A percentile compares a stretch with the other conserved stretches of the same genome.
Evolutionary conservation across 768 basidiomycete species (phyloP).

Genomic region (Terana coerulea): DNA sequence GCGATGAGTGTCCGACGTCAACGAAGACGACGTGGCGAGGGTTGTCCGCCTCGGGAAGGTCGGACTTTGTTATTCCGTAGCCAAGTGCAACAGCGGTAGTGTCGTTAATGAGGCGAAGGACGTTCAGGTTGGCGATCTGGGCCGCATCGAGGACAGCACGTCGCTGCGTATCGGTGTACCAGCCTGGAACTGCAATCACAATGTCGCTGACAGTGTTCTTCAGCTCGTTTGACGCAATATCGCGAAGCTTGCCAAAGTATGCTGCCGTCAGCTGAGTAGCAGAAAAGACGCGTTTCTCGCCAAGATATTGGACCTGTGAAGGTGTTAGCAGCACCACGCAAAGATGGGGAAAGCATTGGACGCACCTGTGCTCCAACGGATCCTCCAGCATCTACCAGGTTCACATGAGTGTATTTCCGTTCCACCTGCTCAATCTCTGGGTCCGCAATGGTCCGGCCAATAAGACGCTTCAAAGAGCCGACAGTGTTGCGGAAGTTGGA

Average conservation of each 20-base stretch:
- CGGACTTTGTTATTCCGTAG: conserved; percentile 98
- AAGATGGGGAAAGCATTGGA: conserved; percentile 12
- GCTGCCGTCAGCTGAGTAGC: conserved; percentile 89
- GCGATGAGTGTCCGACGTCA: conserved; percentile 91
- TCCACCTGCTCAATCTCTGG: conserved; percentile 80
- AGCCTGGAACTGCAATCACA: conserved; percentile 94
- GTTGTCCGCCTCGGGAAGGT: conserved; percentile 81
- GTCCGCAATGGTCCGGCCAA: conserved; percentile 79
- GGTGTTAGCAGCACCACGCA: conserved; percentile 14
- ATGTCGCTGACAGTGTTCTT: conserved; percentile 85
- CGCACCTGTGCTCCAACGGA: conserved; percentile 83
- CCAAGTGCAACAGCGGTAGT: conserved; percentile 93
- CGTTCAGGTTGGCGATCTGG: conserved; percentile 82
- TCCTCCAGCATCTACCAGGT: conserved; percentile 80
- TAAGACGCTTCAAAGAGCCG: conserved; percentile 86
- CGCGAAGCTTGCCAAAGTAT: conserved; percentile 88
- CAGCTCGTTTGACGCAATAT: conserved; percentile 82
- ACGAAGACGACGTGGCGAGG: conserved; percentile 90
- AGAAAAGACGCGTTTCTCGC: conserved; percentile 75
- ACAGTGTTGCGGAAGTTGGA: conserved; percentile 98
- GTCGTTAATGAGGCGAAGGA: conserved; percentile 95
- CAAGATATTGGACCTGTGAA: conserved; percentile 80
- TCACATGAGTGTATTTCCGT: conserved; percentile 87
- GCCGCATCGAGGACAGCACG: conserved; percentile 90
- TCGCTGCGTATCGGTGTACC: conserved; percentile 94